A percentile compares a stretch with the other conserved stretches of the same genome.
These are phyloP conservation scores for Blastobotrys robertii DNA, from an alignment of 805 yeast species.

Conservation along the genomic window DNA sequence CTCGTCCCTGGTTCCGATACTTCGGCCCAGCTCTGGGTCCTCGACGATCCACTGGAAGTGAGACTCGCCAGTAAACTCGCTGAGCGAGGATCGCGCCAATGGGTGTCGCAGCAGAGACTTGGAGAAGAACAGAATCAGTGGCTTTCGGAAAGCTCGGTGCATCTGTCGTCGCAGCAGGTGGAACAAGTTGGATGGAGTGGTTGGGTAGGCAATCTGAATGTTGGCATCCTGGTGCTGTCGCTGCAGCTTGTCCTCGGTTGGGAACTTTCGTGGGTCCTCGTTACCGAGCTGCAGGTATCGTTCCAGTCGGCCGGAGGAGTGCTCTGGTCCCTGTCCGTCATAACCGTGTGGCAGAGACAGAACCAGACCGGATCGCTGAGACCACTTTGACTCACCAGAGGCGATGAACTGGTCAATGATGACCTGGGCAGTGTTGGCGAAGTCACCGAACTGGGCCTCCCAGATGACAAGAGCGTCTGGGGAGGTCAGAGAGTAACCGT, in stretches of 20 bases:
- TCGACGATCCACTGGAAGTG: constrained; percentile 95
- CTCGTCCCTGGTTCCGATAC: constrained; percentile 67
- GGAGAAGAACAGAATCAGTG: constrained; percentile 80
- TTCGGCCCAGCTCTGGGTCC: constrained; percentile 75
- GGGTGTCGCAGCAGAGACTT: constrained; percentile 95
- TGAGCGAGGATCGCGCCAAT: constrained; percentile 76
- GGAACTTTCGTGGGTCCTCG: constrained; percentile 94
- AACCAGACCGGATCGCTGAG: constrained; percentile 95
- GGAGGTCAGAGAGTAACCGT: constrained; percentile 94
- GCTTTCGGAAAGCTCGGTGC: constrained; percentile 93
- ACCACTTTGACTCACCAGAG: constrained; percentile 97
- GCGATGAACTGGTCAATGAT: constrained; percentile 94
- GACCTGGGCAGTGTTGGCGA: constrained; percentile 98
- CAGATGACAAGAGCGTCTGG: constrained; percentile 96
- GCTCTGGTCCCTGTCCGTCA: constrained; percentile 99
- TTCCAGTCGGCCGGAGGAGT: constrained; percentile 95
- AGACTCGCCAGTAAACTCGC: constrained; percentile 84
- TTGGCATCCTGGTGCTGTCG: constrained; percentile 99
- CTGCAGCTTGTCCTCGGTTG: constrained; percentile 74
- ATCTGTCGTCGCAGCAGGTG: constrained; percentile 96
- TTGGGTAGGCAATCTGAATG: constrained; percentile 96
- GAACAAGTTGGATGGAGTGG: constrained; percentile 95
- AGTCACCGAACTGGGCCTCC: constrained; percentile 99
- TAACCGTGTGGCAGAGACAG: constrained; percentile 97
- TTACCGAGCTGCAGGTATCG: constrained; percentile 92